Conservation (phyloP, 352 stramenopile genomes). For the Phytophthora niederhauseri region DNA sequence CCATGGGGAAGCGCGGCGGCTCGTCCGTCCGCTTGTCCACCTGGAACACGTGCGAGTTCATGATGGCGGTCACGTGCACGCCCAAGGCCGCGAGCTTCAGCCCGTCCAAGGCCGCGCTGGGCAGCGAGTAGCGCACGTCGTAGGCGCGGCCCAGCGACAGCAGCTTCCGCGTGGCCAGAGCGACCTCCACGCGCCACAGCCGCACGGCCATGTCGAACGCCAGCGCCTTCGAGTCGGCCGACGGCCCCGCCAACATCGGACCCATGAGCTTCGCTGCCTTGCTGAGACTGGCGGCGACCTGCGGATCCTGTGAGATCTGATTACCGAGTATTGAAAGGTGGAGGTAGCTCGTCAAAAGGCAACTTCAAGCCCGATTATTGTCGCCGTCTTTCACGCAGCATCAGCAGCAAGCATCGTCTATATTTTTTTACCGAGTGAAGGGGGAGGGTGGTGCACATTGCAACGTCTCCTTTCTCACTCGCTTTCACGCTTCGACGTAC, state of each 20-base stretch:
- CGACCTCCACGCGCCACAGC: conserved; percentile 56
- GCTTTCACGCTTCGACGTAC: too few species aligned
- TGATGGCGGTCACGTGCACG: conserved; percentile 50
- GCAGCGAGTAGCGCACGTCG: conserved; percentile 59
- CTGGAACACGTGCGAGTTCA: conserved; percentile 58
- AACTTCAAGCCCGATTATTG: too few species aligned
- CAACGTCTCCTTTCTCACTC: too few species aligned
- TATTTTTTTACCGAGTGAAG: too few species aligned
- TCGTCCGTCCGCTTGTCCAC: conserved; percentile 30
- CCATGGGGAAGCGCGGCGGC: conserved; percentile 33
- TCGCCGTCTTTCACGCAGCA: too few species aligned
- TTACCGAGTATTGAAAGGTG: neutral
- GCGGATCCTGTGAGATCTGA: neutral
- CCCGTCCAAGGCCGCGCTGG: conserved; percentile 11
- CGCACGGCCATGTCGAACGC: conserved; percentile 50
- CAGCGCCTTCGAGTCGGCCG: conserved; percentile 13
- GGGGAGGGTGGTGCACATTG: too few species aligned
- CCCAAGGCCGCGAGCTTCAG: conserved; percentile 45
- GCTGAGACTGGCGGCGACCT: too few species aligned
- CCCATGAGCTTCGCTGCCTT: neutral
- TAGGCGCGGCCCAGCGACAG: conserved; percentile 61
- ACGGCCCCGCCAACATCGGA: neutral
- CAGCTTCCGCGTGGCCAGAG: conserved; percentile 52
- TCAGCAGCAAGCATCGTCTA: too few species aligned
- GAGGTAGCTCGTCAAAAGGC: neutral